Evolutionary conservation across 352 stramenopile genomes (phyloP), one percentile per base, ranked within the genome.

Genomic region (Ophiocytium majus): DNA sequence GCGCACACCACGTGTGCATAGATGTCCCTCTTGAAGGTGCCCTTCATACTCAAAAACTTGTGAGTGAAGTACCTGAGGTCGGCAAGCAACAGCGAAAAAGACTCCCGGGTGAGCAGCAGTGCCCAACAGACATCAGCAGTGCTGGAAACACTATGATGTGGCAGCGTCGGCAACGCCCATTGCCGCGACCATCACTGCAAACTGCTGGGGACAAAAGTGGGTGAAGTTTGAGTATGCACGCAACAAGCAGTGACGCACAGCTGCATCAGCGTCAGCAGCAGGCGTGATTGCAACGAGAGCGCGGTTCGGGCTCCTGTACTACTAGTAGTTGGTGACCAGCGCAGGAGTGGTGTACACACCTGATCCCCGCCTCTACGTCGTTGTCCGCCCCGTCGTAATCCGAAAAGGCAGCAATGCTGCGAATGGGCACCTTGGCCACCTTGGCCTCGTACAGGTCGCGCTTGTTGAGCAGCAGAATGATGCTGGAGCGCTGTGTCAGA

Each of bases 1-100:
- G 96, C 95, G 89, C 96, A 98, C 49, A 95, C 98, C 75, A 97
- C 93, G 91, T 98, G 95, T 89, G 96, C 91, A 91, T 98, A 98
- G 76, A 98, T 96, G 87, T 97, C 91, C 88, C 95, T 94, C 0
- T 92, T 90, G 10, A 82, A 82, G 90, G 97, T 95, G 79, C 93
- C 91, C 89, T 98, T 98, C 90, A 95, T 93, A 83, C 5, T 17
- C 5, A 76, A 17, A 17, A 76, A 76, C 64, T 57, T 57, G 43
- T 14, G 43, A 57, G n/a, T 57, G 5, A 57, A 57, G 43, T 5
- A 57, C 14, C 14, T 57, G 43, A 5, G 43, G 5, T 5, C 43
- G 43, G 43, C 43, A 57, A n/a, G n/a, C 43, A 57, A 14, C 43
- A 57, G 43, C 43, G 43, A 14, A 14, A 57, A 57, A 57, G 43